phyloP scores from a whole-genome alignment of 495 filamentous ascomycete species.

The Xylaria sp. region DNA sequence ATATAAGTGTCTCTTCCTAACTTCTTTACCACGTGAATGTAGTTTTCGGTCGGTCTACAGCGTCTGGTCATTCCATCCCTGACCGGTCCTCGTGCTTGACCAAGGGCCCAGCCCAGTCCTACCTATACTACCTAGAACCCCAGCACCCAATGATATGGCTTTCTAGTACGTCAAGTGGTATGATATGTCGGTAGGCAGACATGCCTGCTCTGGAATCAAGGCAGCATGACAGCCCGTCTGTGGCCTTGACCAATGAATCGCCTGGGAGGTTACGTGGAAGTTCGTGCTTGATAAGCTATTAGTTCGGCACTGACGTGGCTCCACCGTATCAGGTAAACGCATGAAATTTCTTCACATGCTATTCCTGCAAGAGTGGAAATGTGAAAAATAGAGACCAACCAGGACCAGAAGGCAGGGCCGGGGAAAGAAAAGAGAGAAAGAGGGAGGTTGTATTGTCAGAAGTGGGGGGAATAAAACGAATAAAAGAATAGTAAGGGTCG shows the following conservation, averaged over 20 bases:
- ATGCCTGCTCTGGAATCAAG: background rate
- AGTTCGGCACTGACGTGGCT: background rate
- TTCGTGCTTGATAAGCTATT: conserved; percentile 3
- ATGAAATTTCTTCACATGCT: background rate
- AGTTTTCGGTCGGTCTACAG: background rate
- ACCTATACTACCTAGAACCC: background rate
- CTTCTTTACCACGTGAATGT: background rate
- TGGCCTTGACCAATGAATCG: background rate
- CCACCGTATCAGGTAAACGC: background rate
- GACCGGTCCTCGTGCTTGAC: background rate
- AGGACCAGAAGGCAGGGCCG: background rate
- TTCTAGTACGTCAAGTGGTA: background rate
- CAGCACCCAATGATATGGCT: background rate
- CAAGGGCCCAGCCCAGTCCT: background rate
- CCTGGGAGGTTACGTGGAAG: background rate
- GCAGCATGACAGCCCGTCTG: background rate
- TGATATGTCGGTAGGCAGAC: background rate
- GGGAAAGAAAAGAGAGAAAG: background rate
- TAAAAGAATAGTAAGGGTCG: background rate
- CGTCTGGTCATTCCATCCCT: background rate
- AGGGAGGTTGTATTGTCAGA: background rate
- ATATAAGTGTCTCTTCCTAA: background rate
- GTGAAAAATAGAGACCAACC: background rate
- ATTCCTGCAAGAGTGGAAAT: background rate
- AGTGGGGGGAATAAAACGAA: background rate